phyloP scores from a whole-genome alignment of 331 rosid species.

The Saraca asoca region DNA sequence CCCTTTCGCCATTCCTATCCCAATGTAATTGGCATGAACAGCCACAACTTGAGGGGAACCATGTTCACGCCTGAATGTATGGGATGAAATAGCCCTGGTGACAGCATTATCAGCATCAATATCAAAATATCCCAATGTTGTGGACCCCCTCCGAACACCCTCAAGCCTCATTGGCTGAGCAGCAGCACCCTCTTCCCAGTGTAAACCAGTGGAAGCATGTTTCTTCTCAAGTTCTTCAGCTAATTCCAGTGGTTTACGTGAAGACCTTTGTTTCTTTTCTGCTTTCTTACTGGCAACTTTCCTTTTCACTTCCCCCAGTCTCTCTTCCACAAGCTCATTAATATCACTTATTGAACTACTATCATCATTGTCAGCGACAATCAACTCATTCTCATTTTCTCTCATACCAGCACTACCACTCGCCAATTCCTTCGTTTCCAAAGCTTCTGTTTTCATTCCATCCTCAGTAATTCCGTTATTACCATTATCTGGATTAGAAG shows the following conservation, averaged over 20 bases:
- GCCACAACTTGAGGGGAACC: slow-evolving; percentile 87
- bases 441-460: slow-evolving; percentile 22
- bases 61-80: slow-evolving; percentile 73
- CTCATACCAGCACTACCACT: slow-evolving; percentile 28
- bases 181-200: slow-evolving; percentile 96
- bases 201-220: slow-evolving; percentile 86
- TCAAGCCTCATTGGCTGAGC: slow-evolving; percentile 98
- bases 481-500: slow-evolving; percentile 28
- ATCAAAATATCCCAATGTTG: slow-evolving; percentile 81
- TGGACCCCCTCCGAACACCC: slow-evolving; percentile 85
- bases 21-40: slow-evolving; percentile 79
- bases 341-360: slow-evolving; percentile 48
- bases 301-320: slow-evolving; percentile 65
- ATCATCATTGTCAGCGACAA: slow-evolving; percentile 40
- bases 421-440: slow-evolving; percentile 40
- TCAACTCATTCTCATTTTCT: slow-evolving; percentile 40
- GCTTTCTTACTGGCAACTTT: slow-evolving; percentile 46
- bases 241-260: slow-evolving; percentile 66
- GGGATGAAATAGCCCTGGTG: slow-evolving; percentile 67
- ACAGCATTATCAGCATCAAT: slow-evolving; percentile 65
- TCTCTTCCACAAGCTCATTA: slow-evolving; percentile 63
- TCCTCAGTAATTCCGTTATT: slow-evolving; percentile 32
- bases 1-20: slow-evolving; percentile 90
- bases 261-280: slow-evolving; percentile 45
- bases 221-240: slow-evolving; percentile 92